These are phyloP conservation scores for Yamadazyma scolyti DNA, from an alignment of 805 yeast species.

Conservation along the genomic window DNA sequence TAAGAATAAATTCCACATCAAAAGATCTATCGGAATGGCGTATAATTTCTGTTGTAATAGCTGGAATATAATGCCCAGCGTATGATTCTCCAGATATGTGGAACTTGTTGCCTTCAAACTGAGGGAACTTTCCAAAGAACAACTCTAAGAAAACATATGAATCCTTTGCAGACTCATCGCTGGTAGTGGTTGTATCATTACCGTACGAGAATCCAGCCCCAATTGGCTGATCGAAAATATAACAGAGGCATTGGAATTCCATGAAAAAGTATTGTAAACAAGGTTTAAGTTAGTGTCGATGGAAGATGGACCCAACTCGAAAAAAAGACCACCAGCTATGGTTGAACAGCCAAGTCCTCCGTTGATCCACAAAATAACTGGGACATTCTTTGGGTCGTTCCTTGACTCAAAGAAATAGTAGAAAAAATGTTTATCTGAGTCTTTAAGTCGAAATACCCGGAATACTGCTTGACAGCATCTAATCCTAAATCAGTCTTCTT, in stretches of 20 bases:
- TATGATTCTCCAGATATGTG: constrained; percentile 37
- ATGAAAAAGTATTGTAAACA: constrained; percentile 23
- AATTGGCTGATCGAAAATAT: constrained; percentile 29
- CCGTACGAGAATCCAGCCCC: constrained; percentile 18
- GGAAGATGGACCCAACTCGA: constrained; percentile 27
- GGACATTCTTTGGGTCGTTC: constrained; percentile 28
- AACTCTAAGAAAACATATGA: constrained; percentile 22
- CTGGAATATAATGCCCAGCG: constrained; percentile 40
- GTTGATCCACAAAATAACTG: constrained; percentile 27
- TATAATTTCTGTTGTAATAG: constrained; percentile 32
- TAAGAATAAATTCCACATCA: constrained; percentile 68
- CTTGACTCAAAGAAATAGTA: constrained; percentile 30
- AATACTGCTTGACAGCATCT: constrained; percentile 72
- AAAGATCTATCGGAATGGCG: constrained; percentile 27
- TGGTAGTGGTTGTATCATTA: constrained; percentile 13
- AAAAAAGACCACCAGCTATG: constrained; percentile 22
- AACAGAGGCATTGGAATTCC: constrained; percentile 32
- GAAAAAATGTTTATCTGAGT: constrained; percentile 50
- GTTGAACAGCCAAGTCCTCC: constrained; percentile 33
- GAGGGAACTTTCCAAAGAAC: constrained; percentile 24
- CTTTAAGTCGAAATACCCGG: constrained; percentile 78
- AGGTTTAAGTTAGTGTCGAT: constrained; percentile 21
- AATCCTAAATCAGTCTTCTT: constrained; percentile 72
- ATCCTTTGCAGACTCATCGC: constrained; percentile 19
- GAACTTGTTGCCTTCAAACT: constrained; percentile 15